Conservation (phyloP, 306 rosid species). For the Trifolium pratense region DNA sequence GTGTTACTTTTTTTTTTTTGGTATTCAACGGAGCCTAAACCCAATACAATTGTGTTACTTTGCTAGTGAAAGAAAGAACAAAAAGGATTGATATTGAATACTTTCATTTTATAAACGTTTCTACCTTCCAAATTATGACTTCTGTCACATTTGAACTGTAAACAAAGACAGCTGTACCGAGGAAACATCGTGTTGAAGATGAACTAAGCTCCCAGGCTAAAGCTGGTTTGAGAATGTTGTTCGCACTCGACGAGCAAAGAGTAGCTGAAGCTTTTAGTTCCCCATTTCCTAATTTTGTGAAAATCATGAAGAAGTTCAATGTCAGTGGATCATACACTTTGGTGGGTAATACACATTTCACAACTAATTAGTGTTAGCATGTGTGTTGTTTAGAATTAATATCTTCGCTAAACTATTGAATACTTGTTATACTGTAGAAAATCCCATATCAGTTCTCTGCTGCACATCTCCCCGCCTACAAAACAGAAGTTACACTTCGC, state of each 20-base stretch:
- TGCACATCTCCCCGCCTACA: constrained; percentile 75
- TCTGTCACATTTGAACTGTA: constrained; percentile 45
- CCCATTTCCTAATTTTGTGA: constrained; percentile 83
- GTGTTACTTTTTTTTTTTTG: constrained; percentile 6
- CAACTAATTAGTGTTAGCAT: constrained; percentile 27
- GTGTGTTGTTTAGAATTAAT: constrained; percentile 23
- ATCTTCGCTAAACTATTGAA: constrained; percentile 25
- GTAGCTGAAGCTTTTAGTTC: constrained; percentile 78
- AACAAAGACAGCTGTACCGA: constrained; percentile 58
- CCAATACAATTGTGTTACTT: constrained; percentile 13
- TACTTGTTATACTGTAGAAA: constrained; percentile 64
- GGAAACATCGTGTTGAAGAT: constrained; percentile 66
- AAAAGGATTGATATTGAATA: constrained; percentile 12
- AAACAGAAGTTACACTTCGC: constrained; percentile 78
- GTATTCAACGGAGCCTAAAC: no score
- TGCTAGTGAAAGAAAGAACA: constrained; percentile 17
- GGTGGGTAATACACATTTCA: constrained; percentile 53
- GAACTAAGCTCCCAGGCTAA: constrained; percentile 64
- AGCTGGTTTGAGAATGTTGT: constrained; percentile 75
- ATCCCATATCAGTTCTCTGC: constrained; percentile 85
- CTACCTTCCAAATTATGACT: constrained; percentile 34
- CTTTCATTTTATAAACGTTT: constrained; percentile 30
- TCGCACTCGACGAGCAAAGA: constrained; percentile 80
- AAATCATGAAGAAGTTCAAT: constrained; percentile 92
- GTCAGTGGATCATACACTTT: constrained; percentile 88